Conservation (phyloP, 2,329 filamentous ascomycete species). For the Fusarium nanum region DNA sequence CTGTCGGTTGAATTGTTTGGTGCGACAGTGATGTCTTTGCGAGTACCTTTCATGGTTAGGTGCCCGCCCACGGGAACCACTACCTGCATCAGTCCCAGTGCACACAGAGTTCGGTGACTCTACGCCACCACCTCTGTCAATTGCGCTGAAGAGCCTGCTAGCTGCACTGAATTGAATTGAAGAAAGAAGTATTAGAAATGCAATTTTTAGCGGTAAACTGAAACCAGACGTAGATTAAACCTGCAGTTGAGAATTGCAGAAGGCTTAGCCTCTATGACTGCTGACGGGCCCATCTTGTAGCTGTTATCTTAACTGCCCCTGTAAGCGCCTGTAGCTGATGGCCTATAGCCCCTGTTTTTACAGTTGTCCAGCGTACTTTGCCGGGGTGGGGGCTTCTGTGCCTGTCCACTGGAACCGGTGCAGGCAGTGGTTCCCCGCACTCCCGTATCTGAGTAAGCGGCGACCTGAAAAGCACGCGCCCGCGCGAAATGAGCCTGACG, state of each 20-base stretch:
- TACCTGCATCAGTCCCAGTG: no score
- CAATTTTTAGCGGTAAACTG: neutral
- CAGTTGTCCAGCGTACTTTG: no score
- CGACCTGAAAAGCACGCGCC: neutral
- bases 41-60: no score
- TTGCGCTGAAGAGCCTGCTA: no score
- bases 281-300: no score
- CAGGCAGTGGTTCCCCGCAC: neutral
- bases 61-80: no score
- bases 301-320: neutral
- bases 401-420: no score
- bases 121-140: no score
- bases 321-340: neutral
- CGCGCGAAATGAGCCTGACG: neutral
- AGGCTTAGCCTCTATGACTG: neutral
- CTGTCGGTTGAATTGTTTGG: no score
- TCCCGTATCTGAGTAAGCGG: neutral
- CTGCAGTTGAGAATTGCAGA: neutral
- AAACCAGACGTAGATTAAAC: neutral
- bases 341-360: neutral
- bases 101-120: no score
- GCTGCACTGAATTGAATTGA: accelerated
- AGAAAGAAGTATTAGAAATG: neutral
- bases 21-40: no score
- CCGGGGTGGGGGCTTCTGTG: no score